These are phyloP conservation scores for Halophytophthora batemanensis DNA, from an alignment of 352 stramenopile species.

Conservation along the genomic window DNA sequence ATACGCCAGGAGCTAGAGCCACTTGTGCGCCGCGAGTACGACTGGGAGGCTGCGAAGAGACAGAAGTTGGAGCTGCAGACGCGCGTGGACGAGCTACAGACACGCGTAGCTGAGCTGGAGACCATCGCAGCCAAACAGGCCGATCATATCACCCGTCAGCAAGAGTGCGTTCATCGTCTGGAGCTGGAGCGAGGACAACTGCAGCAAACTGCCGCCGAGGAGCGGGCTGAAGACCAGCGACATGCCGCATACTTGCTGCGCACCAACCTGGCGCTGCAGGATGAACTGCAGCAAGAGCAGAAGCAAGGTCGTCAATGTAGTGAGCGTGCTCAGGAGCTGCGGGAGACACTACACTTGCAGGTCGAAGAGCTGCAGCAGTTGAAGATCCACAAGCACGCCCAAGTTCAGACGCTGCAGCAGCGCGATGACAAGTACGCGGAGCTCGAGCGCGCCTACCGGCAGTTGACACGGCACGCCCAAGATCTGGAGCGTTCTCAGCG, in stretches of 20 bases:
- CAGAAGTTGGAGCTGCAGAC: slow-evolving; percentile 7
- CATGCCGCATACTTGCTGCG: slow-evolving; percentile 36
- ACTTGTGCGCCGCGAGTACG: slow-evolving; percentile 5
- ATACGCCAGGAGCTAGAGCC: slow-evolving; percentile 13
- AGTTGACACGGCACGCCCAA: slow-evolving; percentile 16
- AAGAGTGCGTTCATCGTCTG: slow-evolving; percentile 25
- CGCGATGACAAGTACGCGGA: slow-evolving; percentile 22
- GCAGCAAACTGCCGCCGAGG: slow-evolving; percentile 3
- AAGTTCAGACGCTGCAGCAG: slow-evolving; percentile 8
- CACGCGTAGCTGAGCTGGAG: slow-evolving; percentile 7
- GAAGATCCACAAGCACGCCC: background rate
- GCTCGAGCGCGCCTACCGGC: slow-evolving; percentile 14
- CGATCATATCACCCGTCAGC: slow-evolving; percentile 21
- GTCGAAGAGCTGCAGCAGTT: slow-evolving; percentile 19
- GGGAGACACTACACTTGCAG: slow-evolving; percentile 17
- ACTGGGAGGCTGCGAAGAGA: slow-evolving; percentile 4
- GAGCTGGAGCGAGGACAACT: slow-evolving; percentile 1
- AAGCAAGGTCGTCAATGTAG: background rate
- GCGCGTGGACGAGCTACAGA: slow-evolving; percentile 6
- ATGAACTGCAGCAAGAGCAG: slow-evolving; percentile 11
- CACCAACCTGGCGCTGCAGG: slow-evolving; percentile 20
- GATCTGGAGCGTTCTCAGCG: slow-evolving; percentile 31
- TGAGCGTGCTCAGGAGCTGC: slow-evolving; percentile 4
- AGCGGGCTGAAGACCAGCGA: slow-evolving; percentile 20
- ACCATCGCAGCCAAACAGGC: slow-evolving; percentile 18